These are phyloP conservation scores for Neonectria punicea DNA, from an alignment of 2,329 filamentous ascomycete species.

Conservation along the genomic window DNA sequence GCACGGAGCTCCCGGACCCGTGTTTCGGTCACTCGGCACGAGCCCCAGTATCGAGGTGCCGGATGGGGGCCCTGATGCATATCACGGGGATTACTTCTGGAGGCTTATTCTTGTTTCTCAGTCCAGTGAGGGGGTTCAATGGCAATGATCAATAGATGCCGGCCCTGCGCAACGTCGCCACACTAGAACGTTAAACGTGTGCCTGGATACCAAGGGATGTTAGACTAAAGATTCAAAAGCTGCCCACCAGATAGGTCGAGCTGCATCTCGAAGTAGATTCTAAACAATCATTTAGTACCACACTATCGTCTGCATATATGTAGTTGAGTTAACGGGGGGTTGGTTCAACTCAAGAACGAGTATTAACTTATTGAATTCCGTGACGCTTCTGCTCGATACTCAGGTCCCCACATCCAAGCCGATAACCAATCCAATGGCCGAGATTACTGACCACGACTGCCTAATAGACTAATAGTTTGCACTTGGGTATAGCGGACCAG, in stretches of 20 bases:
- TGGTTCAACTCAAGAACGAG: background rate
- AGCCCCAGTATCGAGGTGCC: background rate
- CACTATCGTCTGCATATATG: background rate
- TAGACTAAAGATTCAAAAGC: background rate
- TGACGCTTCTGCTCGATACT: background rate
- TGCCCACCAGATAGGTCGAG: background rate
- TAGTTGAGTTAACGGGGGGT: background rate
- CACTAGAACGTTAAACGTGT: background rate
- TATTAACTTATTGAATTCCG: background rate
- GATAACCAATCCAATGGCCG: slow-evolving; percentile 6
- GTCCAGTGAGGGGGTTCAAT: background rate
- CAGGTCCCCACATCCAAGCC: background rate
- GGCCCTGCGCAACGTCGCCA: background rate
- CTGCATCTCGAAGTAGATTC: background rate
- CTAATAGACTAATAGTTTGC: background rate
- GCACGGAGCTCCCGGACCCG: background rate
- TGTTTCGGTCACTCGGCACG: background rate
- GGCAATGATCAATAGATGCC: background rate
- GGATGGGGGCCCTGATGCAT: background rate
- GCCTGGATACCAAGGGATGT: background rate
- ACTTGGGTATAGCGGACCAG: too few species aligned
- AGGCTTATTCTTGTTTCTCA: too few species aligned
- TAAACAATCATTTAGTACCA: background rate
- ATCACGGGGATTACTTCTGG: background rate
- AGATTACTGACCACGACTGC: background rate